These are phyloP conservation scores for Diplodia sapinea DNA, from an alignment of 2,329 filamentous ascomycete genomes.

Conservation along the genomic window DNA sequence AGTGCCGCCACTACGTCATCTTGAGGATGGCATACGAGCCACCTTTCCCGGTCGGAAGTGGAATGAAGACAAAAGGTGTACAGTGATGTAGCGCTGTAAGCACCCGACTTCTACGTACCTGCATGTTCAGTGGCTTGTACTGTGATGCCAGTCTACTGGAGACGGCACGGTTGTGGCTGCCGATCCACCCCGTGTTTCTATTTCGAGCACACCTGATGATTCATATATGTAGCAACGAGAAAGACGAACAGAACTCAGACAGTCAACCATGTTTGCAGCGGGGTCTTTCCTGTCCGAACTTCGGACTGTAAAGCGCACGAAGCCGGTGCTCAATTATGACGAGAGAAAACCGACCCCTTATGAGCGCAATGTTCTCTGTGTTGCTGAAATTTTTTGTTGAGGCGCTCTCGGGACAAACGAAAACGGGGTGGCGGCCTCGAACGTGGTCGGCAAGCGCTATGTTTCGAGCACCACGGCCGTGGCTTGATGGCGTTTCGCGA, in stretches of 20 bases:
- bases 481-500: slow-evolving; percentile 16
- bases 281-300: too few species aligned
- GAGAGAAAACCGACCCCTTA: background rate
- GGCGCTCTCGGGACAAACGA: background rate
- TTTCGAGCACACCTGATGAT: slow-evolving; percentile 35
- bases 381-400: background rate
- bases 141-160: background rate
- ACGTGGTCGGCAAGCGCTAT: background rate
- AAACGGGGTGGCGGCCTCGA: background rate
- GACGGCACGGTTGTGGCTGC: slow-evolving; percentile 15
- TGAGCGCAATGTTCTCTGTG: background rate
- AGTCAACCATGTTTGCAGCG: background rate
- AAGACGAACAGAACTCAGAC: background rate
- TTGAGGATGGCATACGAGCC: background rate
- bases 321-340: too few species aligned
- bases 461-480: background rate
- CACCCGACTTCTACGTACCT: background rate
- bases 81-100: background rate
- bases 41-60: background rate
- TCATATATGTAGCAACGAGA: background rate
- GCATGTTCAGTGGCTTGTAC: background rate
- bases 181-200: slow-evolving; percentile 10
- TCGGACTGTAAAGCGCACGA: too few species aligned
- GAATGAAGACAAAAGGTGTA: background rate
- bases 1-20: background rate